phyloP scores from a whole-genome alignment of 2,329 filamentous ascomycete species.

The Clonostachys rosea region DNA sequence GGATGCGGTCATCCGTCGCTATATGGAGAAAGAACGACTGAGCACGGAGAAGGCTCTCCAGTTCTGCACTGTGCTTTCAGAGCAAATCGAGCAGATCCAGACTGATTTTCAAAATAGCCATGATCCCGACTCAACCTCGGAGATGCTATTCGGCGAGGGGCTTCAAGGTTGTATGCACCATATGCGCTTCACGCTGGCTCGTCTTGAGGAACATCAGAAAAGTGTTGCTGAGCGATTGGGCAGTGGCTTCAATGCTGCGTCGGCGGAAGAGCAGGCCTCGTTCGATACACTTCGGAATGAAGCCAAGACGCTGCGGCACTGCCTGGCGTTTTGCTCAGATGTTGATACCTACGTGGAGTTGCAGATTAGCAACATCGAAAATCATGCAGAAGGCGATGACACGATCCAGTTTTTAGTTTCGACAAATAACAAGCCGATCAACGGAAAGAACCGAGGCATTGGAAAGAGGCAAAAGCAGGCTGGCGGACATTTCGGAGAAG shows the following conservation, averaged over 20 bases:
- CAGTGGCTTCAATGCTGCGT: not conserved
- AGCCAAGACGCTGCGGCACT: not conserved
- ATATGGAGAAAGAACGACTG: no score
- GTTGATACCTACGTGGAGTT: not conserved
- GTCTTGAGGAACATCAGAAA: not conserved
- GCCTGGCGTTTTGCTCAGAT: not conserved
- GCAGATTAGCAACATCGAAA: not conserved
- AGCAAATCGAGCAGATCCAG: not conserved
- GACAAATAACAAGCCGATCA: not conserved
- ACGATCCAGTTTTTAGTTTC: not conserved
- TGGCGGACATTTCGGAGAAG: not conserved
- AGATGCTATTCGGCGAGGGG: not conserved
- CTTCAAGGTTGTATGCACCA: not conserved
- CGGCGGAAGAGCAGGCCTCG: not conserved
- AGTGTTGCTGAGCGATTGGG: not conserved
- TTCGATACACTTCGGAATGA: not conserved
- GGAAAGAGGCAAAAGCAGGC: not conserved
- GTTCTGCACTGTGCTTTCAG: no score
- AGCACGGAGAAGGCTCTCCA: no score
- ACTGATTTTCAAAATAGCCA: not conserved
- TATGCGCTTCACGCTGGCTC: not conserved
- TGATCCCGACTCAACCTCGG: not conserved
- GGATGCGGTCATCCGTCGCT: no score
- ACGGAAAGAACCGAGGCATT: not conserved
- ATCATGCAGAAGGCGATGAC: not conserved